Base-by-base conservation (phyloP, 768 basidiomycete species). In the Termitomyces sp. region DNA sequence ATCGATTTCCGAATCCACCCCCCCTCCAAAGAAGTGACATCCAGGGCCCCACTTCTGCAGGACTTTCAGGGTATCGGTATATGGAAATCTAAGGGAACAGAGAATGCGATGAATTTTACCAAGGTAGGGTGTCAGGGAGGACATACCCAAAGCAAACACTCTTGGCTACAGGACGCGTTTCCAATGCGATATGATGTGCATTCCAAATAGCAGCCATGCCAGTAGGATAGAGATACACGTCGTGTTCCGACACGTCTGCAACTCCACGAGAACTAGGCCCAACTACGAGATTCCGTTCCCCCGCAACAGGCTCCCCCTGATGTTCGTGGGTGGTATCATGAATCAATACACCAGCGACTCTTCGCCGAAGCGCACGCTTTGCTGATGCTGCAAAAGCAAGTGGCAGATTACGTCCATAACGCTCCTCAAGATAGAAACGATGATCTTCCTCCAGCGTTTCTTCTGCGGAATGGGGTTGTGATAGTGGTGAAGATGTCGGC, bases 161-260 rank as follows among this genome's bases (percentile, higher is more conserved):
- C 75, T 95, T 97, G 10, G 84, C 86, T 10, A 69, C 63, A 41
- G 83, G 80, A 31, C 77, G 74, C 3, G 74, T 78, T 26, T 74
- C 69, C 56, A 85, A 73, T 6, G 81, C 81, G 9, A 94, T 74
- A 61, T 89, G 82, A 67, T 97, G 94, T 0, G 94, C 86, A 66
- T 80, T 88, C 90, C 92, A 99, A 52, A 99, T 96, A 1, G 96
- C 94, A 34, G 87, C 74, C 96, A 99, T 98, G 1, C 96, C 96
- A 0, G 86, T 83, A 0, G 92, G 82, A 65, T 80, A 94, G 26
- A 99, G 76, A 69, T 82, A 98, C 0, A 98, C 96, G 60, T 98
- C 96, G 39, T 88, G 79, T 68, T 96, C 93, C 2, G 82, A 79
- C 18, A 96, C 81, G 20, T 81, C 79, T 57, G 76, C 72, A 6